Evolutionary conservation across 2,329 filamentous ascomycete species (phyloP), one percentile per base, ranked within the genome.

Genomic region (Phialophora chinensis): DNA sequence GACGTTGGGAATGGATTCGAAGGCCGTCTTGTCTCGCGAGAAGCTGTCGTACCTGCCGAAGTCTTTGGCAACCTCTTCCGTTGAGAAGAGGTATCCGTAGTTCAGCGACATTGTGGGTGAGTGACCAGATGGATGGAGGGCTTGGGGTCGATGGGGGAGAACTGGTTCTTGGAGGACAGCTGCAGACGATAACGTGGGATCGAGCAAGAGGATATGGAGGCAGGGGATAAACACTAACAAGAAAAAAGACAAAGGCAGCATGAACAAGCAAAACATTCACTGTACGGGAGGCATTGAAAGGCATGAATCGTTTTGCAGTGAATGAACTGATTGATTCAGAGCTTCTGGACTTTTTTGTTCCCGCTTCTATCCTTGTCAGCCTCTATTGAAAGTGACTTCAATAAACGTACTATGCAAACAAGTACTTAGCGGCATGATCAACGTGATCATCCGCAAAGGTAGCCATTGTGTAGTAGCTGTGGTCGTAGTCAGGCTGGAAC

Each of bases 381-480:
- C 49, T 55, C 44, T 29, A 57, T 49, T 54, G 17, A 59, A 23
- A 27, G 27, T 10, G 47, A 49, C 47, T 31, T 54, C 42, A 60
- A 38, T 57, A 25, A 67, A 79, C 80, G 71, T 81, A 83, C 81
- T 87, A 87, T 75, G 80, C 82, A 73, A 87, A 82, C 63, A 97
- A 81, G 77, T 92, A 89, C 84, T 95, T 97, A 72, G 93, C 94
- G 67, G 93, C 93, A 81, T 96, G 92, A 74, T 92, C 89, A 72
- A 98, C 86, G 79, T 99, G 95, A 73, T 98, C 93, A 75, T 91
- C 90, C 52, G 90, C 87, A 77, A 99, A 99, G 17, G 88, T 88
- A 42, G 93, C 90, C 84, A 99, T 96, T 80, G 97, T 97, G 81
- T 88, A 99, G 82, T 99, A 99, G 69, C 92, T 96, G 81, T 99